These are phyloP conservation scores for barley (Hordeum vulgare) DNA, from an alignment of 176 grass and related monocot species.

Conservation along the genomic window MorexV3_pseudomolecules_assembly NC_058520.1:403191450-403191949, in stretches of 20 bases:
- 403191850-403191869: background rate
- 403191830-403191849: background rate
- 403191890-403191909: constrained; percentile 9
- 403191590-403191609: constrained; percentile 28
- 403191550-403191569: constrained; percentile 12
- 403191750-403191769: constrained; percentile 6
- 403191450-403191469: no score
- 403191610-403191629: constrained; percentile 8
- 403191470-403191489: no score
- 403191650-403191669: background rate
- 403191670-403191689: constrained; percentile 6
- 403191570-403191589: constrained; percentile 26
- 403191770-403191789: background rate
- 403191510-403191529: background rate
- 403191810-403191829: constrained; percentile 8
- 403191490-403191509: background rate
- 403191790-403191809: background rate
- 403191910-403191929: constrained; percentile 1
- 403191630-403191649: background rate
- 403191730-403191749: constrained; percentile 13
- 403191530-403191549: constrained; percentile 3
- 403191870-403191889: constrained; percentile 3
- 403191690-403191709: constrained; percentile 17
- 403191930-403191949: constrained; percentile 3
- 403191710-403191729: background rate